These are phyloP conservation scores for Yamadazyma kanchanaburiensis DNA, from an alignment of 1,139 yeast genomes.

Conservation along the genomic window DNA sequence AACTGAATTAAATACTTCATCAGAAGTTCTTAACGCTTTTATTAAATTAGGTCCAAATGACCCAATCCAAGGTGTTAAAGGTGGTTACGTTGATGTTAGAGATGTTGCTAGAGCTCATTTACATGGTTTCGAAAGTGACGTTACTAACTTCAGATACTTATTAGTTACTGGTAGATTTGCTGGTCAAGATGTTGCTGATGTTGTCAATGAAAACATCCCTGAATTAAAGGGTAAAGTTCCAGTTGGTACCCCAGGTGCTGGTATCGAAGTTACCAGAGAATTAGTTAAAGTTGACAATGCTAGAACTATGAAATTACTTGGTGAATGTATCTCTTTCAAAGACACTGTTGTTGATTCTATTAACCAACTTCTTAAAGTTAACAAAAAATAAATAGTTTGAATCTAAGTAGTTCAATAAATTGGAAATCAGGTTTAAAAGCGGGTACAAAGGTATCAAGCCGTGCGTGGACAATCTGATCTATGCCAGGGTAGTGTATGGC, in stretches of 20 bases:
- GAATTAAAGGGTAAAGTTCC: slow-evolving; percentile 37
- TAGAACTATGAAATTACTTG: slow-evolving; percentile 31
- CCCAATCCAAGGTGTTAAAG: slow-evolving; percentile 13
- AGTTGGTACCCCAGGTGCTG: slow-evolving; percentile 39
- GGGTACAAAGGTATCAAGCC: too few species aligned
- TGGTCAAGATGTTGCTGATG: slow-evolving; percentile 34
- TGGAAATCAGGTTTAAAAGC: too few species aligned
- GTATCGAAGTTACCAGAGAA: slow-evolving; percentile 18
- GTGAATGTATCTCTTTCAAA: slow-evolving; percentile 34
- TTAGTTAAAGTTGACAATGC: slow-evolving; percentile 29
- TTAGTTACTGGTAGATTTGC: slow-evolving; percentile 31
- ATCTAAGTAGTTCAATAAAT: too few species aligned
- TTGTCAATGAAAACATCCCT: slow-evolving; percentile 21
- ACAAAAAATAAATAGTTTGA: too few species aligned
- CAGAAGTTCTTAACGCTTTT: slow-evolving; percentile 27
- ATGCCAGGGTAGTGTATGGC: too few species aligned
- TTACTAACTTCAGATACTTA: slow-evolving; percentile 32
- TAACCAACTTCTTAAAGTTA: slow-evolving; percentile 19
- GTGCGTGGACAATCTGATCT: too few species aligned
- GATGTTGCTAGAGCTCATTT: slow-evolving; percentile 54
- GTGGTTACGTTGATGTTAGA: slow-evolving; percentile 46
- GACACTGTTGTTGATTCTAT: slow-evolving; percentile 41
- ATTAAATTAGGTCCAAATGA: slow-evolving; percentile 15
- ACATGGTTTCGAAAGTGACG: slow-evolving; percentile 30
- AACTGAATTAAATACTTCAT: slow-evolving; percentile 39